Conservation (phyloP, 257 asterid species). For the Solanum peruvianum region DNA sequence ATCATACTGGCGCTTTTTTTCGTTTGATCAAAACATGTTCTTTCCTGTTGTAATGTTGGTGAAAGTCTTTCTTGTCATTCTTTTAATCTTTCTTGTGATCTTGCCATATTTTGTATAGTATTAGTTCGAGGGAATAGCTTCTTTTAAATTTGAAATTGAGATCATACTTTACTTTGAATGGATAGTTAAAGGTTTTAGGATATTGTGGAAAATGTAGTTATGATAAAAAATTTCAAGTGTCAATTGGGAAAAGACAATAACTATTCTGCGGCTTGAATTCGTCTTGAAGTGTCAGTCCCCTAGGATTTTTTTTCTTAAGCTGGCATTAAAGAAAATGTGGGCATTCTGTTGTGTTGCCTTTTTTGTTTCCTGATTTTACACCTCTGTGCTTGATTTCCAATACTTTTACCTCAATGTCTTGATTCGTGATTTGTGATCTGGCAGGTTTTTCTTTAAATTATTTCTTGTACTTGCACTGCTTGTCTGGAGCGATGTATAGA, state of each 20-base stretch:
- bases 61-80: background rate
- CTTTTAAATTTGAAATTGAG: background rate
- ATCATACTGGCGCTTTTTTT: background rate
- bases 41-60: background rate
- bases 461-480: background rate
- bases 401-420: background rate
- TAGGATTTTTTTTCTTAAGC: background rate
- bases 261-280: background rate
- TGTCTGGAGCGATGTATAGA: background rate
- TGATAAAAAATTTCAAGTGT: background rate
- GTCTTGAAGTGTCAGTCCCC: background rate
- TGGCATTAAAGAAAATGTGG: background rate
- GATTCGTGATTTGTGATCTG: background rate
- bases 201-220: background rate
- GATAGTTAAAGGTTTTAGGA: background rate
- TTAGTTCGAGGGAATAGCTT: background rate
- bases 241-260: background rate
- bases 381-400: background rate
- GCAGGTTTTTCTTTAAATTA: slow-evolving; percentile 7
- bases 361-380: background rate
- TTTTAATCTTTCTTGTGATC: background rate
- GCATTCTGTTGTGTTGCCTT: background rate
- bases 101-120: background rate
- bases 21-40: background rate
- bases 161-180: background rate